Conservation (phyloP, 306 rosid species). For the Rosa lucieae region DNA sequence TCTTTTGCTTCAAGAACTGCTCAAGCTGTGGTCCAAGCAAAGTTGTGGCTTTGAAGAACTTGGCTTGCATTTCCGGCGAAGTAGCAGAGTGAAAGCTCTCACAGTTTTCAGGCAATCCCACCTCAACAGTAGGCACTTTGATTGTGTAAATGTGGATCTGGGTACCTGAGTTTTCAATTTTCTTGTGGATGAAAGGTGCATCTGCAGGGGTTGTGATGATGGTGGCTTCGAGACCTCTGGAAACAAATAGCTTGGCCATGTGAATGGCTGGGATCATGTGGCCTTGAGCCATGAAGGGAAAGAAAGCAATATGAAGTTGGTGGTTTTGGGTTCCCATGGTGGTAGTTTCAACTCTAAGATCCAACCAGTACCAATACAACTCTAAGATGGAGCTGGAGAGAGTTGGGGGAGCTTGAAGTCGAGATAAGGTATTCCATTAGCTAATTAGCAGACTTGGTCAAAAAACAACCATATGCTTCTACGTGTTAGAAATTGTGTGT, state of each 20-base stretch:
- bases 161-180: neutral
- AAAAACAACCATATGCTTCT: neutral
- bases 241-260: slow-evolving; percentile 38
- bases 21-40: slow-evolving; percentile 33
- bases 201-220: slow-evolving; percentile 33
- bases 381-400: neutral
- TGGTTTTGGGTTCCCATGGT: slow-evolving; percentile 17
- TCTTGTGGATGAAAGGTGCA: slow-evolving; percentile 19
- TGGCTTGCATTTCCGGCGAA: slow-evolving; percentile 4
- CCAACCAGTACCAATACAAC: neutral
- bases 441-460: neutral
- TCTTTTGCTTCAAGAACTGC: slow-evolving; percentile 11
- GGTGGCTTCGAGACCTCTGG: slow-evolving; percentile 30
- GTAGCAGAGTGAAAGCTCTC: slow-evolving; percentile 19
- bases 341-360: neutral
- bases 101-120: slow-evolving; percentile 39
- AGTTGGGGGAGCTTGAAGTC: neutral
- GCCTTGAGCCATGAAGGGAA: slow-evolving; percentile 38
- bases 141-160: slow-evolving; percentile 8
- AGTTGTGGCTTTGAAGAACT: slow-evolving; percentile 18
- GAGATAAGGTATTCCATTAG: too few relatives aligned
- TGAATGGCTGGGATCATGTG: slow-evolving; percentile 40
- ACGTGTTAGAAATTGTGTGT: neutral
- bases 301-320: slow-evolving; percentile 25
- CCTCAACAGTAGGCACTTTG: slow-evolving; percentile 23